Conservation (phyloP, 768 basidiomycete genomes). For the Rhodosporidiobolus odoratus region DNA sequence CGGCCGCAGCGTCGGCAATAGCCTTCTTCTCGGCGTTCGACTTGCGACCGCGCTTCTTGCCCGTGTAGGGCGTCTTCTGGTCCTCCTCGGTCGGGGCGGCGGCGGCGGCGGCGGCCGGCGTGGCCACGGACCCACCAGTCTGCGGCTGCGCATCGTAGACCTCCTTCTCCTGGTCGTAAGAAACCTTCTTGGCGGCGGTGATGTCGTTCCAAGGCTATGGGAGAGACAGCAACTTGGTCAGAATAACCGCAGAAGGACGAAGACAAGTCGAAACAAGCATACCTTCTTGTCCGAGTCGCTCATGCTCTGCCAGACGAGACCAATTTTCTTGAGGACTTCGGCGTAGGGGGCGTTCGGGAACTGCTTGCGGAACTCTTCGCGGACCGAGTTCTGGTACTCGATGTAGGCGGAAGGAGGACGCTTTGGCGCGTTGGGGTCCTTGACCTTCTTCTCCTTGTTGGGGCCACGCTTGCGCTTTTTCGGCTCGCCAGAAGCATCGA, state of each 20-base stretch:
- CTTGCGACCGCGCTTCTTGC: slow-evolving; percentile 38
- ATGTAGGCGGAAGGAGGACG: slow-evolving; percentile 88
- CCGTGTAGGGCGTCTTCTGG: slow-evolving; percentile 19
- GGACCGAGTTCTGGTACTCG: slow-evolving; percentile 86
- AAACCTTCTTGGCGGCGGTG: slow-evolving; percentile 29
- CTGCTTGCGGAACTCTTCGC: slow-evolving; percentile 62
- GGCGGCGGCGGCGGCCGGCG: not conserved
- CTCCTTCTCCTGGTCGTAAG: slow-evolving; percentile 23
- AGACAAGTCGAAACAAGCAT: slow-evolving; percentile 44
- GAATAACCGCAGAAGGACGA: not conserved
- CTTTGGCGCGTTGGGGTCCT: slow-evolving; percentile 91
- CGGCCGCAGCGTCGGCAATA: slow-evolving; percentile 13
- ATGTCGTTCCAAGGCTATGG: slow-evolving; percentile 32
- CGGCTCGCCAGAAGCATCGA: slow-evolving; percentile 43
- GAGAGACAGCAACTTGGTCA: not conserved
- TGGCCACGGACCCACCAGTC: too few species aligned
- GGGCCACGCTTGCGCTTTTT: slow-evolving; percentile 55
- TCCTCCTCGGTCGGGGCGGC: not conserved
- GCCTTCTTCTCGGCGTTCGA: slow-evolving; percentile 25
- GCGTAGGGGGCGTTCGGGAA: slow-evolving; percentile 63
- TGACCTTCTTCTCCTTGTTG: slow-evolving; percentile 58
- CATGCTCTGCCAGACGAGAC: slow-evolving; percentile 69
- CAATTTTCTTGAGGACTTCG: slow-evolving; percentile 67
- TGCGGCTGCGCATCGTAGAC: slow-evolving; percentile 36
- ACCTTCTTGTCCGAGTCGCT: slow-evolving; percentile 67